Base-by-base conservation (phyloP, 371 early-diverging fungal genomes). In the Lichtheimia corymbifera region DNA sequence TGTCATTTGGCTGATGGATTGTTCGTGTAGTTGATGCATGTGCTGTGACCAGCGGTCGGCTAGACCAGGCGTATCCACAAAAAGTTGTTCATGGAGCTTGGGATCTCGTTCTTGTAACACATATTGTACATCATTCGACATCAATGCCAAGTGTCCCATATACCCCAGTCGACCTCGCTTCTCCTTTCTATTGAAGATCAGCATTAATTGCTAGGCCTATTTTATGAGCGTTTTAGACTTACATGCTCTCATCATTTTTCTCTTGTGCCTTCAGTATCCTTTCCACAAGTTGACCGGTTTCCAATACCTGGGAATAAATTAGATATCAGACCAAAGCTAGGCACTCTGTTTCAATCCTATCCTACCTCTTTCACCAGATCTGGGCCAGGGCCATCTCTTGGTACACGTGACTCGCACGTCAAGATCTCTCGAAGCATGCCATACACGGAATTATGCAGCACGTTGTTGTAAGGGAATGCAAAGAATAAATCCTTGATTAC, bases 381-480 rank as follows among this genome's bases (percentile, higher is more conserved):
- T 7, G 30, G 25, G 18, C 56, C 24, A 2, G 18, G 41, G 7
- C n/a, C 42, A 3, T 17, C 45, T 4, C 40, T 14, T 1, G 55
- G 55, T 62, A 43, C 25, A 20, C 18, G 12, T 30, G 49, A 47
- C 9, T 52, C 30, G 7, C 44, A 41, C 22, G 30, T 12, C 12
- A 66, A 15, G 14, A 61, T 53, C 25, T 68, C 64, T 28, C 58
- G 59, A 14, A 68, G 4, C 30, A 64, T n/a, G 30, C 55, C 61
- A 44, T 61, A 64, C 4, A 64, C 53, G 1, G 58, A 52, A 12
- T 55, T 55, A 44, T 68, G 68, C 3, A 58, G 42, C 1, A 68
- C 43, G 50, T 68, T 68, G 44, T 63, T 63, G 44, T 22, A 61
- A 27, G 68, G 64, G 45, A 64, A 64, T 24, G 61, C 68, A 55